Conservation (phyloP, 441 rosid genomes). For the Viola pubescens region DNA sequence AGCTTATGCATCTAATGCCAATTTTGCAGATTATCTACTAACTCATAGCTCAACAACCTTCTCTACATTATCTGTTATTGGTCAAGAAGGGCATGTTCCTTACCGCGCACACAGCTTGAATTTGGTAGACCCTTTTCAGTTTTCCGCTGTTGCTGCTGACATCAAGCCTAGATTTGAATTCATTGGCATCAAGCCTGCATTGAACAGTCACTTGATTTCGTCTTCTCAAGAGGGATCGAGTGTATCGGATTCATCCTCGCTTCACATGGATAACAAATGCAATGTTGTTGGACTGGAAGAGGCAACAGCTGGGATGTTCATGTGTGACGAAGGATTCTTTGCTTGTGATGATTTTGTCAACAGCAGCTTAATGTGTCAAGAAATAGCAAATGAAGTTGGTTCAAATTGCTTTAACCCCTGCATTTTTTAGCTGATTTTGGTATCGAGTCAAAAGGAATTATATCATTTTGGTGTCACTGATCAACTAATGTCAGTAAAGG, state of each 20-base stretch:
- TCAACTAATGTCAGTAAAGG: no score
- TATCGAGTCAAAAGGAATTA: no score
- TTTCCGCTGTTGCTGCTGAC: slow-evolving; percentile 8
- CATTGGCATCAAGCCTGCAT: slow-evolving; percentile 3
- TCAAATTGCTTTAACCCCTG: slow-evolving; percentile 7
- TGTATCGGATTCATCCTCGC: slow-evolving; percentile 15
- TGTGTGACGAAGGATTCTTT: slow-evolving; percentile 18
- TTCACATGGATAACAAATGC: slow-evolving; percentile 9
- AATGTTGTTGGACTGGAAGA: slow-evolving; percentile 12
- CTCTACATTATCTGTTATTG: slow-evolving; percentile 17
- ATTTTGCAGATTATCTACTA: slow-evolving; percentile 12
- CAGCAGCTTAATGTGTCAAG: slow-evolving; percentile 17
- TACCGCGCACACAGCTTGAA: slow-evolving; percentile 13
- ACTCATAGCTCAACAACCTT: slow-evolving; percentile 15
- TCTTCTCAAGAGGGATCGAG: slow-evolving; percentile 21
- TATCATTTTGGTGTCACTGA: no score
- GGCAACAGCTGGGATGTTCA: slow-evolving; percentile 5
- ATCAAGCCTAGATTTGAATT: slow-evolving; percentile 9
- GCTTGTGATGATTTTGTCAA: slow-evolving; percentile 15
- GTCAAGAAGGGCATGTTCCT: neutral
- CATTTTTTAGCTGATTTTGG: no score
- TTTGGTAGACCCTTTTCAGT: slow-evolving; percentile 13
- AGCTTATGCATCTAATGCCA: slow-evolving; percentile 9
- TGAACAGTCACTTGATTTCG: slow-evolving; percentile 12
- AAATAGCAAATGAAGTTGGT: slow-evolving; percentile 10